phyloP scores from a whole-genome alignment of 1,284 basidiomycete species.

The Fomes fomentarius region DNA sequence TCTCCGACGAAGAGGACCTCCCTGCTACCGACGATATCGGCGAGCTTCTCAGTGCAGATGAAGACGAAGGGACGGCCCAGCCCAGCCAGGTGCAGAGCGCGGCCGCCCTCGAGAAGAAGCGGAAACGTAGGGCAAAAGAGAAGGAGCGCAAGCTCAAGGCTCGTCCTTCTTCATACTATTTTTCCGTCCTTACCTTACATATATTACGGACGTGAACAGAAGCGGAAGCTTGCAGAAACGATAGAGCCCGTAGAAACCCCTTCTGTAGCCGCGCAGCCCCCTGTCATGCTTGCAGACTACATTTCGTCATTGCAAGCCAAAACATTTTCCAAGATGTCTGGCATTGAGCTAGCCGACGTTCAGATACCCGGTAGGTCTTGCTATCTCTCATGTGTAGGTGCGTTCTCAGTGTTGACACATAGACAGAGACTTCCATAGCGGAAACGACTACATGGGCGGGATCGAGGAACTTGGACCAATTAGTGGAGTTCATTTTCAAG shows the following conservation, averaged over 20 bases:
- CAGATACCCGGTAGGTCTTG: conserved; percentile 65
- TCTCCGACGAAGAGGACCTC: conserved; percentile 61
- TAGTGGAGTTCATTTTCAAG: conserved; percentile 74
- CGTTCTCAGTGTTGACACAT: conserved; percentile 48
- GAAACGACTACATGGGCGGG: conserved; percentile 76
- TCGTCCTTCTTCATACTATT: conserved; percentile 23
- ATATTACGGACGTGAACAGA: conserved; percentile 49
- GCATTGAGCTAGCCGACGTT: conserved; percentile 73
- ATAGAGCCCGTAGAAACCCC: conserved; percentile 41
- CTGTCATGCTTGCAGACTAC: conserved; percentile 60
- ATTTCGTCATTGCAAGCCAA: conserved; percentile 64
- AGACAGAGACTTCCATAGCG: conserved; percentile 69
- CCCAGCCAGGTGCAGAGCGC: conserved; percentile 26
- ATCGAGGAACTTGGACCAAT: conserved; percentile 66
- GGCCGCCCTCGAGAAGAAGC: conserved; percentile 52
- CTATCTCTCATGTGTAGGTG: conserved; percentile 16
- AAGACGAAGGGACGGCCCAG: conserved; percentile 40
- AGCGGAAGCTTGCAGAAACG: conserved; percentile 58
- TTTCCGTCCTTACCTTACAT: conserved; percentile 14
- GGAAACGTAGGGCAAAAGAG: conserved; percentile 72
- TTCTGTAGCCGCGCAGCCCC: conserved; percentile 60
- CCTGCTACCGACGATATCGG: conserved; percentile 43
- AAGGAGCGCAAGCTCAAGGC: conserved; percentile 72
- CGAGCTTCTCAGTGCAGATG: conserved; percentile 48
- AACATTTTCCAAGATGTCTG: conserved; percentile 63